Conservation (phyloP, 208 protist species). For the Acanthamoeba sp. region DNA sequence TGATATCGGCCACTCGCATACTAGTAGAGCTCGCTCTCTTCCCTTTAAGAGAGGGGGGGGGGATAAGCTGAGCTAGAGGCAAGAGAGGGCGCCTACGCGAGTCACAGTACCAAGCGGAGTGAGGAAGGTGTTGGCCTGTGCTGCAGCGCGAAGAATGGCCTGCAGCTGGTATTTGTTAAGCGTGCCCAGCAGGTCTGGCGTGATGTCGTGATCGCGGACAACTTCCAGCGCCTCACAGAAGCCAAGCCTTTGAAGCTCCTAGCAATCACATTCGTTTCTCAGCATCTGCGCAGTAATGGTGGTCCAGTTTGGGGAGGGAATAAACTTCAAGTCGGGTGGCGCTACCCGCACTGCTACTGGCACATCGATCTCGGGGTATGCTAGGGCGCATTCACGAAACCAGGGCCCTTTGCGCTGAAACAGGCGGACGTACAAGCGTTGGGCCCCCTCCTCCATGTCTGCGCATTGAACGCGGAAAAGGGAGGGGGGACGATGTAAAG, state of each 20-base stretch:
- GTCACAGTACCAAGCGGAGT: not conserved
- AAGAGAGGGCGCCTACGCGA: too few species aligned
- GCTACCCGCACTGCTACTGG: not conserved
- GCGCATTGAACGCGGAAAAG: not conserved
- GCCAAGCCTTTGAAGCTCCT: not conserved
- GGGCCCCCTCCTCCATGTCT: not conserved
- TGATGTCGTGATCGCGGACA: not conserved
- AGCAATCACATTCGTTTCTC: not conserved
- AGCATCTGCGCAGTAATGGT: not conserved
- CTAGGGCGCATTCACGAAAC: not conserved
- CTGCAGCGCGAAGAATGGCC: not conserved
- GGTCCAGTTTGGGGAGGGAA: too few species aligned
- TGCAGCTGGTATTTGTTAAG: slow-evolving; percentile 17
- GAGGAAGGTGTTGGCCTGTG: not conserved
- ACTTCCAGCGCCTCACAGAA: not conserved
- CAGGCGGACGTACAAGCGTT: slow-evolving; percentile 53
- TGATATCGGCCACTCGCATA: not conserved
- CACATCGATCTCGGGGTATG: slow-evolving; percentile 11
- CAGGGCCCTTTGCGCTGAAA: slow-evolving; percentile 68
- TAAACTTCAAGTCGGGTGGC: too few species aligned
- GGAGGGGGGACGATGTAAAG: too few species aligned
- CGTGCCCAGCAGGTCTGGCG: not conserved
- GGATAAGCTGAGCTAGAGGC: too few species aligned
- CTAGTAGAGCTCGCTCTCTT: not conserved
- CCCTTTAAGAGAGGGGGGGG: too few species aligned